Percentiles rank a stretch among this genome's conserved stretches.
Evolutionary conservation across 129 eudicot species (phyloP).

Genomic region (Helianthus tuberosus): DNA sequence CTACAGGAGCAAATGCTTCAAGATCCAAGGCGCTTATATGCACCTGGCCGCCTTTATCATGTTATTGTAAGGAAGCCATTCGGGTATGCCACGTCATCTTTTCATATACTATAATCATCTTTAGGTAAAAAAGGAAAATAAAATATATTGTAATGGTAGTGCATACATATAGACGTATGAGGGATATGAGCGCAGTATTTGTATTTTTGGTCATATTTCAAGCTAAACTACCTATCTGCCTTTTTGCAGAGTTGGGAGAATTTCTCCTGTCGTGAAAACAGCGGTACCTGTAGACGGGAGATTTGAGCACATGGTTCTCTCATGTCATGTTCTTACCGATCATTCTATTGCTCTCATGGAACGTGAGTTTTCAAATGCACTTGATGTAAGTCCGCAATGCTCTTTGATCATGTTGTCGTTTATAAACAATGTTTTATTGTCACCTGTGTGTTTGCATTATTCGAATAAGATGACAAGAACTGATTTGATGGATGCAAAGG

Average conservation of each 20-base stretch:
- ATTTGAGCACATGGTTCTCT: constrained; percentile 93
- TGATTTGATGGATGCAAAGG: too few relatives aligned
- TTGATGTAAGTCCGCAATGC: constrained; percentile 55
- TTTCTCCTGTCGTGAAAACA: constrained; percentile 80
- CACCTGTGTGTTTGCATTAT: neutral
- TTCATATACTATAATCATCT: constrained; percentile 9
- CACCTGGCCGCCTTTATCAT: constrained; percentile 99
- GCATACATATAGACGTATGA: neutral
- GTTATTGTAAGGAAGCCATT: constrained; percentile 91
- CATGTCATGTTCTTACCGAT: constrained; percentile 75
- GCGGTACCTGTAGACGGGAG: constrained; percentile 98
- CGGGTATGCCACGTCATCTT: constrained; percentile 50
- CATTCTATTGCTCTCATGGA: constrained; percentile 85
- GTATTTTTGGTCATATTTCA: neutral
- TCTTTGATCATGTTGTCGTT: constrained; percentile 3
- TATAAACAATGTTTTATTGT: neutral
- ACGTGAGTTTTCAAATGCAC: constrained; percentile 76
- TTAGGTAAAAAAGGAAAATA: neutral
- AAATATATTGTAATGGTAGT: neutral
- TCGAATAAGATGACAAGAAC: neutral
- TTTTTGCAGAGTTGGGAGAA: constrained; percentile 57
- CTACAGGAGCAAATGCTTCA: constrained; percentile 77
- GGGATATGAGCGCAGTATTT: neutral
- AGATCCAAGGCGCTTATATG: constrained; percentile 96
- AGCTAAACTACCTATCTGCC: neutral